Evolutionary conservation across 129 eudicot genomes (phyloP).

Genomic region (Lonicera japonica): DNA sequence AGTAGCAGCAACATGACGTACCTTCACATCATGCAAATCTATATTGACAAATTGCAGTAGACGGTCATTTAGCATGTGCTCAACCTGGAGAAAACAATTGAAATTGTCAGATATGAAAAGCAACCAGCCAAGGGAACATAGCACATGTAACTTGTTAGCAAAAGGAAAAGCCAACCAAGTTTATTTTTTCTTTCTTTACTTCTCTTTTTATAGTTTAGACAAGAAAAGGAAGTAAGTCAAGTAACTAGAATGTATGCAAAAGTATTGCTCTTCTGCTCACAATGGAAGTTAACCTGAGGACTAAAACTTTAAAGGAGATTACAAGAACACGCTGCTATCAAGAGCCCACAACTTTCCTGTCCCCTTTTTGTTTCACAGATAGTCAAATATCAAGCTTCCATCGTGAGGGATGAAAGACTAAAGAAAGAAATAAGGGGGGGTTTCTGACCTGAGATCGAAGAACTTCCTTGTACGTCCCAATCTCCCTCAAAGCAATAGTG

Average conservation of each 20-base stretch:
- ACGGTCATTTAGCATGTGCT: constrained; percentile 85
- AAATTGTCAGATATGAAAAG: constrained; percentile 10
- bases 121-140: constrained; percentile 1
- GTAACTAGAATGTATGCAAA: background rate
- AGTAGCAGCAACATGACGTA: constrained; percentile 19
- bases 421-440: background rate
- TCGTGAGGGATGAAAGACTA: background rate
- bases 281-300: too few relatives aligned
- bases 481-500: constrained; percentile 94
- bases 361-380: background rate
- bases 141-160: too few relatives aligned
- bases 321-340: too few relatives aligned
- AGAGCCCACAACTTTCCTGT: too few relatives aligned
- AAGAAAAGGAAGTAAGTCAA: background rate
- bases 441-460: constrained; percentile 90
- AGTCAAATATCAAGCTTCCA: background rate
- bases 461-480: constrained; percentile 97
- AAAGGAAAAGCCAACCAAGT: background rate
- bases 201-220: too few relatives aligned
- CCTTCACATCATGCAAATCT: constrained; percentile 97
- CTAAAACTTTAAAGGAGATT: too few relatives aligned
- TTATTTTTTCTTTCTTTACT: background rate
- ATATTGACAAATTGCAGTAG: constrained; percentile 84
- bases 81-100: constrained; percentile 58
- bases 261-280: too few relatives aligned